Evolutionary conservation across 768 basidiomycete species (phyloP).

Genomic region (Coprinopsis strossmayeri): DNA sequence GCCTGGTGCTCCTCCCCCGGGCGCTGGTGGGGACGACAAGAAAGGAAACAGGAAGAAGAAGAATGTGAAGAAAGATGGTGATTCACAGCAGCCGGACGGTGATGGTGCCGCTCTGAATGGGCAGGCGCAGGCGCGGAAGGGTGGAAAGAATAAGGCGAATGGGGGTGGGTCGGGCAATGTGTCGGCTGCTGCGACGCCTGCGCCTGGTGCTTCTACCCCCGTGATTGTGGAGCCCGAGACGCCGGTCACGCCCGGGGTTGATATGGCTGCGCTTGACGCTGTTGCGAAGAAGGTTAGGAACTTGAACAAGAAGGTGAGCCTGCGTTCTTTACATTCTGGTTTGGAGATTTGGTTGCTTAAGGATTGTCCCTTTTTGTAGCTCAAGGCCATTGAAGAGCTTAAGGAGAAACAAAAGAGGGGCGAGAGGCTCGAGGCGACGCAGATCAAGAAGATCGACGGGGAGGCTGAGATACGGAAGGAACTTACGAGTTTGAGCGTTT

Average conservation of each 20-base stretch:
- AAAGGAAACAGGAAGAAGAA: slow-evolving; percentile 55
- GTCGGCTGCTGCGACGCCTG: slow-evolving; percentile 14
- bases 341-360: slow-evolving; percentile 2
- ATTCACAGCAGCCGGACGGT: slow-evolving; percentile 2
- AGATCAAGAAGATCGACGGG: slow-evolving; percentile 94
- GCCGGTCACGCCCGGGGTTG: slow-evolving; percentile 46
- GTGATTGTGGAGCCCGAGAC: slow-evolving; percentile 25
- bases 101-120: slow-evolving; percentile 19
- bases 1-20: slow-evolving; percentile 61
- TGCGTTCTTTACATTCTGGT: background rate
- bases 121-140: slow-evolving; percentile 26
- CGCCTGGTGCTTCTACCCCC: slow-evolving; percentile 13
- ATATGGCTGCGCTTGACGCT: slow-evolving; percentile 61
- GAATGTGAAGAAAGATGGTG: slow-evolving; percentile 26
- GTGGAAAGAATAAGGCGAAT: slow-evolving; percentile 20
- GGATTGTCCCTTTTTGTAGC: slow-evolving; percentile 32
- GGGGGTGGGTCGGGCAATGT: slow-evolving; percentile 2
- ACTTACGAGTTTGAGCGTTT: slow-evolving; percentile 38
- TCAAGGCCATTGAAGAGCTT: slow-evolving; percentile 98
- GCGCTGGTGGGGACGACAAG: slow-evolving; percentile 33
- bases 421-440: slow-evolving; percentile 89
- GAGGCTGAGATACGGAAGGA: slow-evolving; percentile 83
- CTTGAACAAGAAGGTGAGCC: slow-evolving; percentile 83
- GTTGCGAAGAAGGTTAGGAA: slow-evolving; percentile 91
- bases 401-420: slow-evolving; percentile 89